phyloP scores from a whole-genome alignment of 1,139 yeast species.

The Waltiozyma solani region DNA sequence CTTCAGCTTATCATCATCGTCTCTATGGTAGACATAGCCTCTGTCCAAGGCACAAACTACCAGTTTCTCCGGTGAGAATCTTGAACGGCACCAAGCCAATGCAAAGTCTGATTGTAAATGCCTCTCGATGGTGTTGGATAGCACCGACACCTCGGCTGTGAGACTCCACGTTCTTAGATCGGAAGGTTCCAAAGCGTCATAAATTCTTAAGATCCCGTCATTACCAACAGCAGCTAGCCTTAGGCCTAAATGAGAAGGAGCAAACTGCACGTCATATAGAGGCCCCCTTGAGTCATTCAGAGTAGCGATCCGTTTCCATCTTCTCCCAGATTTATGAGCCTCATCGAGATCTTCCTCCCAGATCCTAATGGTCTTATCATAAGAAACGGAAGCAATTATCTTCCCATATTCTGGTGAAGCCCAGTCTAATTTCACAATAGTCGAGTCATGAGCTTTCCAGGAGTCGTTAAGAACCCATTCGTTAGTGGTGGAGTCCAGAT shows the following conservation, averaged over 20 bases:
- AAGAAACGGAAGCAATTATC: constrained; percentile 78
- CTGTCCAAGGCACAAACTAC: constrained; percentile 84
- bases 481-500: constrained; percentile 41
- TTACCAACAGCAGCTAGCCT: constrained; percentile 83
- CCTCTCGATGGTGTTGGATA: constrained; percentile 63
- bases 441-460: constrained; percentile 94
- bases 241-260: constrained; percentile 78
- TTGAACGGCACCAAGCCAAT: constrained; percentile 89
- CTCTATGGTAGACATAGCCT: constrained; percentile 65
- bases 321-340: constrained; percentile 59
- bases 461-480: constrained; percentile 78
- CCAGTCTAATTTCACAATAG: constrained; percentile 77
- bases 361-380: constrained; percentile 77
- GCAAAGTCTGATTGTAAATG: constrained; percentile 83
- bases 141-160: constrained; percentile 61
- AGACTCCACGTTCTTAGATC: constrained; percentile 77
- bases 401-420: constrained; percentile 93
- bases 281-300: constrained; percentile 86
- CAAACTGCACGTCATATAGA: constrained; percentile 79
- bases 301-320: constrained; percentile 73
- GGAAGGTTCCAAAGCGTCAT: constrained; percentile 84
- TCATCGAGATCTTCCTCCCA: constrained; percentile 91
- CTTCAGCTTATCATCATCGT: constrained; percentile 33
- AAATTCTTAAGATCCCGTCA: constrained; percentile 79
- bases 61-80: constrained; percentile 70